Evolutionary conservation across 2,329 filamentous ascomycete species (phyloP).

Genomic region (Dactylellina cionopaga): DNA sequence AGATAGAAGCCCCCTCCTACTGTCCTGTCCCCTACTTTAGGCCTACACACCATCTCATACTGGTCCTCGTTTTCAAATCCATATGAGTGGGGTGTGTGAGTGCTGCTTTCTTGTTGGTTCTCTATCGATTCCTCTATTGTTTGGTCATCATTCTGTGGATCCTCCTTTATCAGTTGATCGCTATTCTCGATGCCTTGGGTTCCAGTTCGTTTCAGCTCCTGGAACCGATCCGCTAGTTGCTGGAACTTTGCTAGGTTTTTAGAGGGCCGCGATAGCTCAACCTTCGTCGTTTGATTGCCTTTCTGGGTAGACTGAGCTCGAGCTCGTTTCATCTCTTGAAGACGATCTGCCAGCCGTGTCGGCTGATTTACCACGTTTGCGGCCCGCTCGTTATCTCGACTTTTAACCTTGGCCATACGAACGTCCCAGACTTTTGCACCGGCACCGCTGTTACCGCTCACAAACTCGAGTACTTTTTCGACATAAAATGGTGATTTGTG

Average conservation of each 20-base stretch:
- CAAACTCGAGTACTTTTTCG: constrained; percentile 71
- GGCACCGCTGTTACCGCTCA: constrained; percentile 64
- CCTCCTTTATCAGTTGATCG: too few relatives aligned
- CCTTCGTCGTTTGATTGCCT: too few relatives aligned
- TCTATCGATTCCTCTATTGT: too few relatives aligned
- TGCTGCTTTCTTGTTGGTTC: too few relatives aligned
- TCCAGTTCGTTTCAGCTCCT: too few relatives aligned
- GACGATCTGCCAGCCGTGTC: neutral
- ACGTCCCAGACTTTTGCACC: constrained; percentile 73
- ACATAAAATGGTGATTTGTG: constrained; percentile 59
- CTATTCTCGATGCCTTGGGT: too few relatives aligned
- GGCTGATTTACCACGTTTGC: too few relatives aligned
- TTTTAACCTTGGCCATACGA: constrained; percentile 64
- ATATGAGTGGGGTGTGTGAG: neutral
- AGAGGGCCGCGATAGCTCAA: too few relatives aligned
- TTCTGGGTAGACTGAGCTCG: too few relatives aligned
- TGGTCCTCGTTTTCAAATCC: neutral
- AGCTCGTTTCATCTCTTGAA: neutral
- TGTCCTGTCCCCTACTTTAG: constrained; percentile 54
- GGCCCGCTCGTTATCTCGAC: constrained; percentile 54
- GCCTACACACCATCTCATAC: constrained; percentile 56
- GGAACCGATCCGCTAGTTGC: too few relatives aligned
- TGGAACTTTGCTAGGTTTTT: too few relatives aligned
- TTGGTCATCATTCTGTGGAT: too few relatives aligned
- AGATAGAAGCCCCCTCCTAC: constrained; percentile 57